Percentiles rank a stretch among this genome's conserved stretches.
Evolutionary conservation across 2,329 filamentous ascomycete genomes (phyloP).

Genomic region (Dactylonectria macrodidyma): DNA sequence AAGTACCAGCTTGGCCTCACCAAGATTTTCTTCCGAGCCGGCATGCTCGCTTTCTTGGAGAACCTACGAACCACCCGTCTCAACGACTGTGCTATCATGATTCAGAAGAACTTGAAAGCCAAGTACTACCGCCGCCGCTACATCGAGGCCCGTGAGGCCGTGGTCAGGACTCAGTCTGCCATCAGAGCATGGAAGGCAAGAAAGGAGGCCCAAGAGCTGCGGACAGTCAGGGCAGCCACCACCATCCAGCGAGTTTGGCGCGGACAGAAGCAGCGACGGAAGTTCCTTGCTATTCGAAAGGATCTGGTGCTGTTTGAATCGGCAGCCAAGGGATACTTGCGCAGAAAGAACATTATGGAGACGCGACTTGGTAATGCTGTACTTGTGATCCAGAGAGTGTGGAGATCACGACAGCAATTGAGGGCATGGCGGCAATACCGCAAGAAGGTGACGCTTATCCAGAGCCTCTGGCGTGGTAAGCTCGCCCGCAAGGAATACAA

Average conservation of each 20-base stretch:
- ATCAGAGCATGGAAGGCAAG: conserved; percentile 85
- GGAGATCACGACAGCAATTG: conserved; percentile 85
- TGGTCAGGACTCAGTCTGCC: conserved; percentile 85
- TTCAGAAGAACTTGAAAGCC: conserved; percentile 96
- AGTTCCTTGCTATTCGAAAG: conserved; percentile 82
- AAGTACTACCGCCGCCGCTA: conserved; percentile 97
- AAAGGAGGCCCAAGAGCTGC: conserved; percentile 82
- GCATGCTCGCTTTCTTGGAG: conserved; percentile 98
- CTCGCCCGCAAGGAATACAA: conserved; percentile 88
- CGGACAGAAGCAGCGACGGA: conserved; percentile 89
- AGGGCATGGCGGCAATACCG: conserved; percentile 90
- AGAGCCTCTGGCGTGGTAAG: conserved; percentile 93
- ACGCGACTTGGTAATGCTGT: conserved; percentile 94
- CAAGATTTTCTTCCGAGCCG: conserved; percentile 99
- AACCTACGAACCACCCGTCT: conserved; percentile 91
- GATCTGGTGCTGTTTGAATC: conserved; percentile 93
- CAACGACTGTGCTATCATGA: conserved; percentile 96
- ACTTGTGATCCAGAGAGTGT: conserved; percentile 89
- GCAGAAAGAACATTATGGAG: conserved; percentile 93
- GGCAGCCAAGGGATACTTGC: conserved; percentile 90
- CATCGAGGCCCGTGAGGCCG: conserved; percentile 85
- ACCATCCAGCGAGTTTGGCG: conserved; percentile 97
- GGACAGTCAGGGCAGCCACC: conserved; percentile 88
- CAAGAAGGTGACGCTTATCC: conserved; percentile 88
- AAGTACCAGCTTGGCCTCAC: conserved; percentile 98